Base-by-base conservation (phyloP, 306 rosid genomes). In the Corylus avellana region DNA sequence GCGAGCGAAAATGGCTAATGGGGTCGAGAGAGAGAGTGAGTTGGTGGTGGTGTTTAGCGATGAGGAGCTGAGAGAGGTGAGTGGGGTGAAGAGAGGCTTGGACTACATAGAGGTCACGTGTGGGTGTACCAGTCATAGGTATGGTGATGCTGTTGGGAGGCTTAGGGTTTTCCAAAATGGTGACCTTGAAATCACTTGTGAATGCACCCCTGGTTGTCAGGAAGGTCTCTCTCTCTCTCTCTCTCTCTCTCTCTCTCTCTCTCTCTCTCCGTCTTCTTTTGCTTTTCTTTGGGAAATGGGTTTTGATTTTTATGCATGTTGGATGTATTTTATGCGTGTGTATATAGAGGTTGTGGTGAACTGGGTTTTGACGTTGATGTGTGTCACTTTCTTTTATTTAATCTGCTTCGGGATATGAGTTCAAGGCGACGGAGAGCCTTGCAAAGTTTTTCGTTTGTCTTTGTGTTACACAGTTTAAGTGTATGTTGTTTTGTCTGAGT, bases 111-210 rank as follows among this genome's bases (percentile, higher is more conserved):
- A 92, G 85, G 97, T 94, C 39, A 94, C 86, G 88, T 94, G 98
- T 62, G 98, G 98, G 48, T 94, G 98, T 82, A 94, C 98, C 3
- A 94, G 98, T 77, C 98, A 92, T 75, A 86, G 97, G 73, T 94
- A 94, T 55, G 98, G 98, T 44, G 98, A 94, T 47, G 97, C 98
- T 77, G 98, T 94, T 63, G 98, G 98, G 20, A 90, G 98, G 83
- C 98, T 94, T 92, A 94, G 97, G 98, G 98, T 94, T 94, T 94
- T 87, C 90, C 22, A 84, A 14, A 94, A 86, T 86, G 98, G 98
- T 10, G 90, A 82, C 79, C 98, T 94, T 49, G 88, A 92, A 85
- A 87, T 94, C 92, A 76, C 88, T 78, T 94, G 98, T 77, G 97
- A 94, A 84, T 94, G 98, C 97, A 92, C 97, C 83, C 98, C 98